Evolutionary conservation across 805 yeast species (phyloP).

Genomic region (Spencermartinsiella europaea): DNA sequence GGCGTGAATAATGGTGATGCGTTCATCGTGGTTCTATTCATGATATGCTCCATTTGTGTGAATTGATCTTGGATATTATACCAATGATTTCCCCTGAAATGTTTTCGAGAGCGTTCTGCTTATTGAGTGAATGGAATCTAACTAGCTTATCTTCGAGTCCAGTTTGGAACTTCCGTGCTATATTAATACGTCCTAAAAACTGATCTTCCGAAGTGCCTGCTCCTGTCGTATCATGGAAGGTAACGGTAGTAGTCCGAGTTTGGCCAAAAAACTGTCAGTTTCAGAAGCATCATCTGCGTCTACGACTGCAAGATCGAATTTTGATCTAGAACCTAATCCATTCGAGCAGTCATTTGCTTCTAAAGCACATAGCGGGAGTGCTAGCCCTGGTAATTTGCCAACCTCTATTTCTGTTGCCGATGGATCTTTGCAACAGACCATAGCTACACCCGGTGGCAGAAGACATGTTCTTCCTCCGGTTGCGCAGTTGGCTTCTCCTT

Average conservation of each 20-base stretch:
- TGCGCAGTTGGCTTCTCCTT: constrained; percentile 26
- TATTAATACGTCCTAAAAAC: too few species aligned
- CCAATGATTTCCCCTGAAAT: too few species aligned
- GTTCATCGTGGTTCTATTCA: too few species aligned
- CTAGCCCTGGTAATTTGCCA: neutral
- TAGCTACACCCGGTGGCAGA: constrained; percentile 25
- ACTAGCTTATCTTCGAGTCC: too few species aligned
- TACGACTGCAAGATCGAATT: constrained; percentile 30
- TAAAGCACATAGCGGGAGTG: constrained; percentile 28
- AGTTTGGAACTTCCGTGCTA: too few species aligned
- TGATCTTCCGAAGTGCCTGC: too few species aligned
- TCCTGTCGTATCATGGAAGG: too few species aligned
- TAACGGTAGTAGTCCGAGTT: neutral
- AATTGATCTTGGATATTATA: too few species aligned
- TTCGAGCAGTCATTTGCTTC: constrained; percentile 92
- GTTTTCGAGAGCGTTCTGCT: too few species aligned
- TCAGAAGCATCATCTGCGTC: neutral
- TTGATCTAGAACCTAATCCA: constrained; percentile 89
- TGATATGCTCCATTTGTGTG: too few species aligned
- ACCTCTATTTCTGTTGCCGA: constrained; percentile 2
- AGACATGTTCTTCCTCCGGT: constrained; percentile 25
- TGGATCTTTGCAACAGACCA: constrained; percentile 7
- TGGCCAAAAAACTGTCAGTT: neutral
- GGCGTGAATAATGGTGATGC: too few species aligned
- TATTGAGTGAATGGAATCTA: too few species aligned